Evolutionary conservation across 2,329 filamentous ascomycete genomes (phyloP).

Genomic region (Aaosphaeria arxii): DNA sequence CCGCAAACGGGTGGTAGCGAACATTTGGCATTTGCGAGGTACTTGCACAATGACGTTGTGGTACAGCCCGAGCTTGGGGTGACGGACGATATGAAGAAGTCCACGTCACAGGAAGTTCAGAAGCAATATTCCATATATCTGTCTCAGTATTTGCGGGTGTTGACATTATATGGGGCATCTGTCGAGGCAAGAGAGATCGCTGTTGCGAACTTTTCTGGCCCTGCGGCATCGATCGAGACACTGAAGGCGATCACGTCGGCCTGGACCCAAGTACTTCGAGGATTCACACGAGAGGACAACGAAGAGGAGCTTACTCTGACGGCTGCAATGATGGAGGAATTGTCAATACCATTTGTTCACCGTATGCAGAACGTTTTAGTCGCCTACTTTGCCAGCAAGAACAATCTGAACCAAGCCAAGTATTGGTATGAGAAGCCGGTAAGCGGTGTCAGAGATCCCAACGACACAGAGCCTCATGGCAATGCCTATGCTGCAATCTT

Average conservation of each 20-base stretch:
- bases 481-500: slow-evolving; percentile 56
- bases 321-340: slow-evolving; percentile 50
- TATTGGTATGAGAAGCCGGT: slow-evolving; percentile 64
- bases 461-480: slow-evolving; percentile 3
- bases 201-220: neutral
- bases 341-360: slow-evolving; percentile 34
- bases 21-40: slow-evolving; percentile 40
- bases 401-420: slow-evolving; percentile 61
- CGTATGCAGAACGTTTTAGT: slow-evolving; percentile 53
- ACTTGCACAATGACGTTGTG: slow-evolving; percentile 27
- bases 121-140: neutral
- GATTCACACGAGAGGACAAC: slow-evolving; percentile 60
- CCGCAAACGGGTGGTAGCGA: slow-evolving; percentile 37
- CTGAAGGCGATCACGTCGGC: neutral
- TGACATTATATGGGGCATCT: slow-evolving; percentile 18
- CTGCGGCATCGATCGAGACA: neutral
- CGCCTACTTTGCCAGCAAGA: slow-evolving; percentile 58
- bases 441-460: slow-evolving; percentile 15
- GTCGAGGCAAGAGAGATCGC: slow-evolving; percentile 23
- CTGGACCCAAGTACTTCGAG: slow-evolving; percentile 50
- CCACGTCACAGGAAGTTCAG: neutral
- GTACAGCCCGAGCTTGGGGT: slow-evolving; percentile 3
- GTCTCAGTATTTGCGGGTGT: neutral
- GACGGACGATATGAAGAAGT: neutral
- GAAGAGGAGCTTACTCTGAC: slow-evolving; percentile 58